Evolutionary conservation across 192 early-diverging fungal species (phyloP).

Genomic region (Phlyctochytrium planicorne): DNA sequence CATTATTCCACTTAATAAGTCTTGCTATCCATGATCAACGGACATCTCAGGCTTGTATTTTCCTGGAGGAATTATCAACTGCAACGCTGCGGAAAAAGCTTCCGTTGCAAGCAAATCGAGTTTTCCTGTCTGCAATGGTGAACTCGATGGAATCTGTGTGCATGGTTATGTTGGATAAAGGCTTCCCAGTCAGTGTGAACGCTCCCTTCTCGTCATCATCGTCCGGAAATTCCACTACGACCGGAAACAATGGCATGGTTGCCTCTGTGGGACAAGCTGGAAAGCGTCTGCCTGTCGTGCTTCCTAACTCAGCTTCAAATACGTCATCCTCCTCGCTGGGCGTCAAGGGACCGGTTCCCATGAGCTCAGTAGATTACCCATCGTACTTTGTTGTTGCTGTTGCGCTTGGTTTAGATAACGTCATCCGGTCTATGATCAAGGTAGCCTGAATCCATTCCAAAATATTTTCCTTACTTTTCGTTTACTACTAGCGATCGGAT

Average conservation of each 20-base stretch:
- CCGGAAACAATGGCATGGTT: neutral
- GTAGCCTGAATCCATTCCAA: conserved; percentile 16
- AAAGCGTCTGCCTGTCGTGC: neutral
- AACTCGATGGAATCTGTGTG: conserved; percentile 52
- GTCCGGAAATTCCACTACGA: neutral
- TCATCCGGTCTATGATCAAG: conserved; percentile 53
- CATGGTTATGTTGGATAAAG: conserved; percentile 54
- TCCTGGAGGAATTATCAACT: conserved; percentile 43
- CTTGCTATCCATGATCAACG: conserved; percentile 47
- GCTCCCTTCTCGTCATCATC: conserved; percentile 30
- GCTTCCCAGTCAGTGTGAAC: conserved; percentile 54
- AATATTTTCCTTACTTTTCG: neutral
- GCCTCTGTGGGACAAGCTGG: neutral
- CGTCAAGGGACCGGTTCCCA: neutral
- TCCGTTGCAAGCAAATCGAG: conserved; percentile 38
- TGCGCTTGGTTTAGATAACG: conserved; percentile 42
- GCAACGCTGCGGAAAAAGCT: conserved; percentile 42
- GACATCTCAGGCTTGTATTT: conserved; percentile 18
- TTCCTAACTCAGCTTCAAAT: neutral
- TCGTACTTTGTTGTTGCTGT: conserved; percentile 53
- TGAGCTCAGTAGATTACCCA: conserved; percentile 33
- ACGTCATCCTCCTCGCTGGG: neutral
- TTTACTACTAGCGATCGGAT: conserved; percentile 28
- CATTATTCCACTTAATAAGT: conserved; percentile 39
- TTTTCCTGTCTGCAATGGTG: conserved; percentile 47